phyloP scores from a whole-genome alignment of 306 rosid species.

The Biancaea sappan region DNA sequence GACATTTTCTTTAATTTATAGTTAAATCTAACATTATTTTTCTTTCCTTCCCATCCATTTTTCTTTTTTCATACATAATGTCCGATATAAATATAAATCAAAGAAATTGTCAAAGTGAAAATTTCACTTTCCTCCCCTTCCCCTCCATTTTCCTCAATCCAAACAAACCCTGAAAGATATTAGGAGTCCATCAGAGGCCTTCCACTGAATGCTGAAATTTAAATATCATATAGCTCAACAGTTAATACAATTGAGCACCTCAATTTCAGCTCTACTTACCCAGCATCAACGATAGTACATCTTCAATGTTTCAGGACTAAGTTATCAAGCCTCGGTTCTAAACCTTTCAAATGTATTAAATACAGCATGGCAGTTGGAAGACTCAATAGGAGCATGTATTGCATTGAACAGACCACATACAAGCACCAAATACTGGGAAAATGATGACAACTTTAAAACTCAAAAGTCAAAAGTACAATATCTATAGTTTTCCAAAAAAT shows the following conservation, averaged over 20 bases:
- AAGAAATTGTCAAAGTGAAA: too few species aligned
- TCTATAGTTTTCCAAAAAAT: neutral
- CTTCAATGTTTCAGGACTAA: slow-evolving; percentile 5
- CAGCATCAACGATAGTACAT: slow-evolving; percentile 20
- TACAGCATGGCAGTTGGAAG: neutral
- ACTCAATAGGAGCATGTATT: slow-evolving; percentile 6
- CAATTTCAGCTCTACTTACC: slow-evolving; percentile 1
- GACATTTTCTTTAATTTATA: too few species aligned
- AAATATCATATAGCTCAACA: neutral
- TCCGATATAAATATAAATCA: too few species aligned
- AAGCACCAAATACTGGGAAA: neutral
- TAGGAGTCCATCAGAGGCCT: neutral
- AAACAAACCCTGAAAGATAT: too few species aligned
- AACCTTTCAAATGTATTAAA: slow-evolving; percentile 9
- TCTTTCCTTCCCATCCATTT: too few species aligned
- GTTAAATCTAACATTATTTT: too few species aligned
- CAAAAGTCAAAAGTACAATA: slow-evolving; percentile 1
- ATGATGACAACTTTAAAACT: neutral
- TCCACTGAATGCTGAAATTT: slow-evolving; percentile 5
- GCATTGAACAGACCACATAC: neutral
- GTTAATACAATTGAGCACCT: slow-evolving; percentile 11
- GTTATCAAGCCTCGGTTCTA: slow-evolving; percentile 4
- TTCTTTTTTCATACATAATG: too few species aligned
- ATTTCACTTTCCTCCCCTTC: too few species aligned
- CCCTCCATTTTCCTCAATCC: too few species aligned